Evolutionary conservation across 2,329 filamentous ascomycete genomes (phyloP), one percentile per base, ranked within the genome.

Genomic region (Aspergillus clavatus): DNA sequence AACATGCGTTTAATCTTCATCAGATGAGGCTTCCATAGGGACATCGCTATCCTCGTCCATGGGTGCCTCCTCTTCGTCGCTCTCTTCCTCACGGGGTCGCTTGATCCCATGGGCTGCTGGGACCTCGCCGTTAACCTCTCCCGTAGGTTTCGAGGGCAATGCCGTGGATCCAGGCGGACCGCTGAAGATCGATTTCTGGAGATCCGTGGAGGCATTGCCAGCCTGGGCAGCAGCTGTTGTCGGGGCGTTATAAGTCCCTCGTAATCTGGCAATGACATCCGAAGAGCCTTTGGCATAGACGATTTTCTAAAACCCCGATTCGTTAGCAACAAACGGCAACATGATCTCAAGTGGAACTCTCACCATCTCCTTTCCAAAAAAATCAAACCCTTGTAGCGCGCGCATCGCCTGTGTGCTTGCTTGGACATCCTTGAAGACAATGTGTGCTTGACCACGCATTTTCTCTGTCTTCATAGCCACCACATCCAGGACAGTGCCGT

Each of bases 381-480:
- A 89, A 2, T 86, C 81, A 60, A 89, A 87, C 2, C 87, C 89
- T 57, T 97, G 86, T 38, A 96, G 73, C 8, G 87, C 83, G 54
- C 91, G 78, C 88, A 98, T 88, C 1, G 93, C 93, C 64, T 95
- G 89, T 19, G 90, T 95, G 41, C 89, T 89, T n/a, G 88, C 83
- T 55, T 95, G 86, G 26, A 91, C 76, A 65, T 98, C 91, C 47
- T 87, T 81, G 66, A 89, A 97, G 11, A 93, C 86, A 49, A 98
- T 75, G 62, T 97, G 93, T 50, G 93, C 93, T 70, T 98, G 93
- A 3, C 93, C 93, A 40, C 93, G 85, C 90, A 97, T 96, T 72
- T 89, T 89, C 66, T 78, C 77, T 1, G 88, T 95, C 72, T 89
- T 94, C 57, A 96, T 76, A 23, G 88, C 87, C 39, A 96, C 86